Evolutionary conservation across 257 asterid genomes (phyloP), one percentile per base, ranked within the genome.

Genomic region (Fraxinus cuspidata): DNA sequence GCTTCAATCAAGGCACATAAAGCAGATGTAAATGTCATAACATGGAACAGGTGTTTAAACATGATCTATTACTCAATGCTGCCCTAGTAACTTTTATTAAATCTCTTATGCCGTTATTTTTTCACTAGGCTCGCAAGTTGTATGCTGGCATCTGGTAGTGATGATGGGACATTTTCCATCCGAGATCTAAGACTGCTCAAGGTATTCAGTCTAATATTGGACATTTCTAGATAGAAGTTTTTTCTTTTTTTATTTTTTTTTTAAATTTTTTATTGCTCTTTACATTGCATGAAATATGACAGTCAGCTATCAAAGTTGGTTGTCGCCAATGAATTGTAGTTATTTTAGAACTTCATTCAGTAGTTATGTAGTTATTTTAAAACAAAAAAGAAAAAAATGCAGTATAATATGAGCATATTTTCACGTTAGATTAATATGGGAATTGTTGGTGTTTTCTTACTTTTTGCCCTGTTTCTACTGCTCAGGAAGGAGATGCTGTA

Each of bases 81-180:
- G 37, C 42, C 74, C 31, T 77, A 6, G 78, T 40, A 28, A 27
- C n/a, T 75, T 64, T 69, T 35, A 65, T 5, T 77, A 63, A 58
- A 12, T 63, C 72, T 12, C 69, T 76, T 71, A 40, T 64, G 35
- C 49, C 80, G 37, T 74, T 56, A 19, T 79, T 63, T 81, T 76
- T 79, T 64, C 63, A 70, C 79, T 86, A 95, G 99, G 83, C 79
- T 90, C 79, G 96, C 98, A 16, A 93, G 97, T 80, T 88, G 94
- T 82, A 88, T 89, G 98, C 81, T 96, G 79, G 99, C 99, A 56
- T 96, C 99, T 35, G 99, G 98, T 70, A 82, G 98, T 74, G 99
- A 96, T 81, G 99, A 96, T 77, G 99, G 99, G 71, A 83, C 98
- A 69, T 92, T 96, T 82, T 86, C 96, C 65, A 93, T 92, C 71